Base-by-base conservation (phyloP, 306 rosid species). In the Rosa lucieae region DNA sequence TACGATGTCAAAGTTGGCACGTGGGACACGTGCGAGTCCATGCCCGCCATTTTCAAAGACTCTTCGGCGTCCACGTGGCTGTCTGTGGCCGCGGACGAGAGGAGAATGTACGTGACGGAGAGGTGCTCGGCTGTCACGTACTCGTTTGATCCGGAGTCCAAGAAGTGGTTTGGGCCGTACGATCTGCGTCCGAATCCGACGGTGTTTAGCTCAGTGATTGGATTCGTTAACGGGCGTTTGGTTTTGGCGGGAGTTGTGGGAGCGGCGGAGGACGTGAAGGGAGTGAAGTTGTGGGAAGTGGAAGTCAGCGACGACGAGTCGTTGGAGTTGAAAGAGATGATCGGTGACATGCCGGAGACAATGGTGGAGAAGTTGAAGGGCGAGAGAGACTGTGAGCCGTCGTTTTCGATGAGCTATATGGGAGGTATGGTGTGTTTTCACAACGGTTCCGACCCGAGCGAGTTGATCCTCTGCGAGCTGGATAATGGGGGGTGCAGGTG, bases 281-380 rank as follows among this genome's bases (percentile, higher is more conserved):
- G 85, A 15, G 77, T 94, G 62, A 92, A 84, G 77, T 18, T 89
- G 70, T 88, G 94, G 92, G 84, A 78, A 49, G 35, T 76, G 61
- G 29, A 9, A 63, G 82, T 85, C 62, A 77, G 59, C 3, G 15
- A 76, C 18, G 89, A 82, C 20, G 89, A 75, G 76, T 67, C 72
- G 51, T 35, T 79, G 78, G 88, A 72, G 73, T 43, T 69, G 35
- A 18, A n/a, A 18, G 80, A 78, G 77, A 86, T 83, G 71, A 59
- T 92, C 1, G 90, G 91, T 1, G 94, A 91, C 85, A 89, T 92
- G 97, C 96, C 97, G 13, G 76, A 47, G 78, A 85, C 61, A 85
- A 70, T 89, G 86, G 81, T 89, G 74, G 77, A 63, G 75, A 90
- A 83, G 82, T 1, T 94, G 32, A 81, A 46, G 42, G 82, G 89